Base-by-base conservation (phyloP, 441 rosid species). In the Dalechampia spathulata region DNA sequence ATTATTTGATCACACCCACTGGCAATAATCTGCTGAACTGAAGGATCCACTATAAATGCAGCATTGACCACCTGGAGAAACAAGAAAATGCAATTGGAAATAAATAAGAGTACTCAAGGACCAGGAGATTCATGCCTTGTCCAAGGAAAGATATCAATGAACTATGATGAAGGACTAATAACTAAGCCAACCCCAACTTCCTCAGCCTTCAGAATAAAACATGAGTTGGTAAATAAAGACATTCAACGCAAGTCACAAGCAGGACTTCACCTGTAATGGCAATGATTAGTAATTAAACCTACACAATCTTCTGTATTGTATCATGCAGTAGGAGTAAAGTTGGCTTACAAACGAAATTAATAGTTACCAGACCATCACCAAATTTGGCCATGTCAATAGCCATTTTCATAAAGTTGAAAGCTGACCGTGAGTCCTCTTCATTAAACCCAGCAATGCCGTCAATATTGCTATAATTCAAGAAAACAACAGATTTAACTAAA, bases 401-500 rank as follows among this genome's bases (percentile, higher is more conserved):
- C 73, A 68, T 52, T 72, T 75, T 85, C 95, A 86, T 83, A 73
- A 73, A 81, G 47, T 65, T 68, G 69, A 59, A 71, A 49, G 83
- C 55, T 23, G 76, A 75, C 52, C 57, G 62, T 14, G 82, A 65
- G 36, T 83, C 92, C 57, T 83, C 88, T 32, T 85, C 81, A 49
- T 69, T 71, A 59, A 89, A 89, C 57, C 97, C 92, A 73, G 77
- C 67, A 64, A 92, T 82, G 58, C 99, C 97, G 43, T 78, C 83
- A 58, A 89, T 83, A 66, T 85, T 89, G 84, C 97, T 92, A 77
- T 21, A 17, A 64, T 16, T 43, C 27, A 34, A 51, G 36, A 17
- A 21, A 51, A 41, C 51, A 13, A 57, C n/a, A n/a, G n/a, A n/a
- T n/a, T n/a, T n/a, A n/a, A n/a, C n/a, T n/a, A n/a, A n/a, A n/a